These are phyloP conservation scores for Pestalotiopsis sp. DNA, from an alignment of 2,329 filamentous ascomycete genomes.

Conservation along the genomic window DNA sequence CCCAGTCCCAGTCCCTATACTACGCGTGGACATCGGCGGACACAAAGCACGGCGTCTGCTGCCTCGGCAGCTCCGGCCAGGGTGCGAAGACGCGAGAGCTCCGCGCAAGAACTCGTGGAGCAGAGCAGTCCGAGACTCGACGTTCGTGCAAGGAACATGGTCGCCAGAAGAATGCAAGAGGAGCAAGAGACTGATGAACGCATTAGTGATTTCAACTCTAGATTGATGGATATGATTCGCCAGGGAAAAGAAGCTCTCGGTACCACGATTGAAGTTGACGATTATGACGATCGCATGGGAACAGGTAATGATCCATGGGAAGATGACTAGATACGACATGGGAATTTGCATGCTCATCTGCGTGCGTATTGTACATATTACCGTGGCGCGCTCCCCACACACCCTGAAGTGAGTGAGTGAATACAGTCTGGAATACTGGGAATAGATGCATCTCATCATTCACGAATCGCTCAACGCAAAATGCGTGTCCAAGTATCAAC, in stretches of 20 bases:
- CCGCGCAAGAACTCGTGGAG: constrained; percentile 18
- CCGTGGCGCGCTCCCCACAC: too few species aligned
- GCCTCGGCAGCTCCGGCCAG: constrained; percentile 9
- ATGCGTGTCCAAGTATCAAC: too few species aligned
- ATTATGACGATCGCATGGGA: constrained; percentile 39
- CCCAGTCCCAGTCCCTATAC: constrained; percentile 29
- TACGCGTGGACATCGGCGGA: constrained; percentile 42
- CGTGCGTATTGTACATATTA: not conserved
- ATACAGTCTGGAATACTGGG: too few species aligned
- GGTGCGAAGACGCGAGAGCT: constrained; percentile 1
- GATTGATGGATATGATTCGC: constrained; percentile 82
- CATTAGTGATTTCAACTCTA: constrained; percentile 77
- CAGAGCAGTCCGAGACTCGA: constrained; percentile 54
- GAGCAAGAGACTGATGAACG: constrained; percentile 79
- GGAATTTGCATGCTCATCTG: not conserved
- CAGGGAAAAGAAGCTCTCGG: constrained; percentile 87
- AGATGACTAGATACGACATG: not conserved
- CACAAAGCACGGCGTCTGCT: constrained; percentile 39
- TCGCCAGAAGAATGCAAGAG: constrained; percentile 70
- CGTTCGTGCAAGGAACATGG: constrained; percentile 72
- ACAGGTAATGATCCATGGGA: constrained; percentile 20
- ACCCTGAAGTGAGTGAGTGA: too few species aligned
- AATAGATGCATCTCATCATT: too few species aligned
- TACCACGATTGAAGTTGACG: constrained; percentile 68
- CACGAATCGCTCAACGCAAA: too few species aligned